These are phyloP conservation scores for Nectriaceae sp. DNA, from an alignment of 2,329 filamentous ascomycete species.

Conservation along the genomic window DNA sequence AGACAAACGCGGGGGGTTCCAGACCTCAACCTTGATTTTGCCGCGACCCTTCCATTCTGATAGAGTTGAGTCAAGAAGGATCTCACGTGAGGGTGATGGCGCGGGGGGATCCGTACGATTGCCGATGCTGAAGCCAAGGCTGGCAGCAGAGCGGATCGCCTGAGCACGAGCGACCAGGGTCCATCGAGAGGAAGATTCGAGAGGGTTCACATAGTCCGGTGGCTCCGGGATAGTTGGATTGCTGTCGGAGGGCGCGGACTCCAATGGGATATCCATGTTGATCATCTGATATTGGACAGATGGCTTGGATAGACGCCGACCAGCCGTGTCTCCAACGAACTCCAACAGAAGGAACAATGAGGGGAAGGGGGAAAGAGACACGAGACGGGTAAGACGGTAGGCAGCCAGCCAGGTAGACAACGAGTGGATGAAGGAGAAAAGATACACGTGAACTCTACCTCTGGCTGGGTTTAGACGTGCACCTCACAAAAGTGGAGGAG, in stretches of 20 bases:
- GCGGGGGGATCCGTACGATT: conserved; percentile 44
- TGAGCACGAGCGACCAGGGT: conserved; percentile 44
- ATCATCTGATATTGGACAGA: conserved; percentile 19
- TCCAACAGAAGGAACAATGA: conserved; percentile 2
- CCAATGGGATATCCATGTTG: conserved; percentile 26
- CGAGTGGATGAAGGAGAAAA: neutral
- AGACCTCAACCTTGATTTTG: conserved; percentile 51
- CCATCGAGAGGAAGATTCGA: conserved; percentile 47
- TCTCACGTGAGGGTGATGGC: conserved; percentile 38
- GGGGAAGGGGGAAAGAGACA: neutral
- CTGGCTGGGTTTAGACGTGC: neutral
- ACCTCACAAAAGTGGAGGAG: neutral
- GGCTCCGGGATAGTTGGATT: conserved; percentile 34
- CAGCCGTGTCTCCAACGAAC: neutral
- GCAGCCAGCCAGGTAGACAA: neutral
- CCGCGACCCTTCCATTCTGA: conserved; percentile 36
- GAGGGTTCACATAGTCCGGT: conserved; percentile 45
- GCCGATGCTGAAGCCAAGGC: conserved; percentile 43
- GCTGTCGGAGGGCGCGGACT: conserved; percentile 29
- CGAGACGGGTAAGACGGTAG: neutral
- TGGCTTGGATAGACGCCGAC: neutral
- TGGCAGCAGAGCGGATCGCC: conserved; percentile 46
- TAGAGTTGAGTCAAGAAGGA: conserved; percentile 47
- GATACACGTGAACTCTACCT: neutral
- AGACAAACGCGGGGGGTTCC: conserved; percentile 38